Evolutionary conservation across 805 yeast species (phyloP).

Genomic region (Metschnikowia colocasiae): DNA sequence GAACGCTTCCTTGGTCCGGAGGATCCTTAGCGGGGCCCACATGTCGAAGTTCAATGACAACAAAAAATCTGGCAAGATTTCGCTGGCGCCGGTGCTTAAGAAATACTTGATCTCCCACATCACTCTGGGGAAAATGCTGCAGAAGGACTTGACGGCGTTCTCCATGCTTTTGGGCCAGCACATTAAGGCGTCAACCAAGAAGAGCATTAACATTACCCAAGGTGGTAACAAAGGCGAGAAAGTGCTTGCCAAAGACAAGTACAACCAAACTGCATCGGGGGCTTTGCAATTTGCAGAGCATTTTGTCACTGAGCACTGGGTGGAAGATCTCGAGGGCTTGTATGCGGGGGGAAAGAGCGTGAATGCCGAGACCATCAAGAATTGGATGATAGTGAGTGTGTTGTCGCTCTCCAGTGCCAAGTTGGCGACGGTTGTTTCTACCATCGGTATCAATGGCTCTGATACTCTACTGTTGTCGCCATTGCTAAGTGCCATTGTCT

Average conservation of each 20-base stretch:
- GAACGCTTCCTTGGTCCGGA: slow-evolving; percentile 44
- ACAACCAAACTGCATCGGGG: slow-evolving; percentile 13
- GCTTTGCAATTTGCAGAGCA: slow-evolving; percentile 45
- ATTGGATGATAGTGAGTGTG: slow-evolving; percentile 51
- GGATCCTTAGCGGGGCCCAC: slow-evolving; percentile 52
- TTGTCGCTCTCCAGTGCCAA: slow-evolving; percentile 45
- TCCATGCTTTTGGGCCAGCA: slow-evolving; percentile 46
- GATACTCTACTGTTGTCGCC: slow-evolving; percentile 48
- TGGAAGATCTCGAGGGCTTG: slow-evolving; percentile 53
- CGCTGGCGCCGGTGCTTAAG: slow-evolving; percentile 46
- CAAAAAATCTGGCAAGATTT: slow-evolving; percentile 47
- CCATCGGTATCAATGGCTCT: slow-evolving; percentile 41
- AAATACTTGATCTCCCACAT: slow-evolving; percentile 48
- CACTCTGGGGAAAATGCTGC: slow-evolving; percentile 43
- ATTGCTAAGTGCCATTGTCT: slow-evolving; percentile 50
- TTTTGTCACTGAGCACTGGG: slow-evolving; percentile 56
- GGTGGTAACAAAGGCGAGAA: slow-evolving; percentile 18
- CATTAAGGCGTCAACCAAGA: slow-evolving; percentile 17
- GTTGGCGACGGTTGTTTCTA: slow-evolving; percentile 38
- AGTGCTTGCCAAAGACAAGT: slow-evolving; percentile 23
- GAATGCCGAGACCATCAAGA: slow-evolving; percentile 42
- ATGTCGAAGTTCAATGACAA: slow-evolving; percentile 47
- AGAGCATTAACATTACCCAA: slow-evolving; percentile 16
- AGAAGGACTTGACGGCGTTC: slow-evolving; percentile 43
- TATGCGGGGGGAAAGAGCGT: slow-evolving; percentile 57